These are phyloP conservation scores for Penicillium atrosanguineum DNA, from an alignment of 495 filamentous ascomycete genomes.

Conservation along the genomic window DNA sequence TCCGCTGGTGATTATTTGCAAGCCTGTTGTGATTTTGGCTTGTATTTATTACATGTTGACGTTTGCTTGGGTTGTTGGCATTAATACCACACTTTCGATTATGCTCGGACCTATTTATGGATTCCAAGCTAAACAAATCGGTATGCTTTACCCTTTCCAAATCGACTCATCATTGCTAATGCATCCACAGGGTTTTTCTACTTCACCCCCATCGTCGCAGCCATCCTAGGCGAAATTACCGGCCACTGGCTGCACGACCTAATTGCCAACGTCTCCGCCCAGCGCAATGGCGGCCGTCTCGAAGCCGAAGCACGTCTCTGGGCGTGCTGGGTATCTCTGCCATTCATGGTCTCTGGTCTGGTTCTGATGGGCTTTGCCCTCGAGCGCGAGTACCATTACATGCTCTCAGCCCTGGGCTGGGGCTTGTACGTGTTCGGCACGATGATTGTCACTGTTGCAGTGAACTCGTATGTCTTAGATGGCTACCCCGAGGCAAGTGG, in stretches of 20 bases:
- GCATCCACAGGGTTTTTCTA: conserved; percentile 51
- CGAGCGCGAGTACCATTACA: conserved; percentile 53
- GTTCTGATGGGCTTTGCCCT: conserved; percentile 57
- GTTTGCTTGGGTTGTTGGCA: conserved; percentile 61
- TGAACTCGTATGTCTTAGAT: conserved; percentile 61
- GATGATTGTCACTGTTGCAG: conserved; percentile 62
- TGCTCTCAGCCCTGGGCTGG: conserved; percentile 31
- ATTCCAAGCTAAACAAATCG: conserved; percentile 52
- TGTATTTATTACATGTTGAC: conserved; percentile 57
- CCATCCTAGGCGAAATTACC: conserved; percentile 48
- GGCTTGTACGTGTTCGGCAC: conserved; percentile 35
- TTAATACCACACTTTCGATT: conserved; percentile 60
- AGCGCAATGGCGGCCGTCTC: conserved; percentile 49
- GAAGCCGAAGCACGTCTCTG: conserved; percentile 59
- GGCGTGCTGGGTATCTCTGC: not conserved
- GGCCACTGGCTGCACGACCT: conserved; percentile 62
- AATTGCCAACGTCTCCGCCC: conserved; percentile 46
- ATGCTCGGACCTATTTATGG: conserved; percentile 53
- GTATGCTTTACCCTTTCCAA: conserved; percentile 18
- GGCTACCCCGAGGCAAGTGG: conserved; percentile 55
- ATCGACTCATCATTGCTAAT: not conserved
- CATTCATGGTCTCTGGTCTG: conserved; percentile 31
- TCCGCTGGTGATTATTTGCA: conserved; percentile 46
- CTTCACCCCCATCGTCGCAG: conserved; percentile 56
- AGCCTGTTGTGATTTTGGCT: conserved; percentile 47